phyloP scores from a whole-genome alignment of 768 basidiomycete genomes.

The Krasilnikovozyma curviuscula region DNA sequence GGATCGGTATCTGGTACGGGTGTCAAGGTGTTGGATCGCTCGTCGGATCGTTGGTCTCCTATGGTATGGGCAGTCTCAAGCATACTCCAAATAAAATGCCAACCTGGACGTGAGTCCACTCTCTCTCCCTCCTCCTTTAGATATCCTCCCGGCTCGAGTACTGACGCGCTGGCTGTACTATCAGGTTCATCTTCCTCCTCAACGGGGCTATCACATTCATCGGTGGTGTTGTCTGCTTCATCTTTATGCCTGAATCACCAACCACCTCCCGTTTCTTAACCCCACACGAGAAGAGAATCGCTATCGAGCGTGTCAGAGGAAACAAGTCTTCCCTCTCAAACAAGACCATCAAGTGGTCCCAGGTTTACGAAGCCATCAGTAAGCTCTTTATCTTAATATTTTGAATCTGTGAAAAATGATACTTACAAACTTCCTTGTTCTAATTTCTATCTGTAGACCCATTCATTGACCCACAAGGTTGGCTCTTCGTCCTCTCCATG shows the following conservation, averaged over 20 bases:
- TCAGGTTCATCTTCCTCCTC: neutral
- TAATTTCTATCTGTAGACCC: no score
- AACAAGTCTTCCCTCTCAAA: neutral
- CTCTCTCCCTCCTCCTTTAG: no score
- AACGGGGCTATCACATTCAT: neutral
- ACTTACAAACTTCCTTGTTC: no score
- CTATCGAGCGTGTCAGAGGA: neutral
- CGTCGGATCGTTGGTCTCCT: neutral
- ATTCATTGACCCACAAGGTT: neutral
- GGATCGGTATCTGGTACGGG: neutral
- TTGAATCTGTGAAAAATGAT: no score
- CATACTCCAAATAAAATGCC: no score
- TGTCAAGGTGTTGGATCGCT: neutral
- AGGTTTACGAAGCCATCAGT: neutral
- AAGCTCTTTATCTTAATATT: no score
- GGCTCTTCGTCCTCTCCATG: neutral
- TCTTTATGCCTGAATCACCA: neutral
- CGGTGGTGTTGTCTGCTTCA: neutral
- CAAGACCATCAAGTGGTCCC: neutral
- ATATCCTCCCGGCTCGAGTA: neutral
- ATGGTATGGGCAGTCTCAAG: neutral
- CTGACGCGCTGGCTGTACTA: neutral
- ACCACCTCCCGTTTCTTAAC: neutral
- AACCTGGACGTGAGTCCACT: no score
- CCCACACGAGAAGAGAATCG: neutral